These are phyloP conservation scores for Quercus ilex DNA, from an alignment of 306 rosid species.

Conservation along the genomic window DNA sequence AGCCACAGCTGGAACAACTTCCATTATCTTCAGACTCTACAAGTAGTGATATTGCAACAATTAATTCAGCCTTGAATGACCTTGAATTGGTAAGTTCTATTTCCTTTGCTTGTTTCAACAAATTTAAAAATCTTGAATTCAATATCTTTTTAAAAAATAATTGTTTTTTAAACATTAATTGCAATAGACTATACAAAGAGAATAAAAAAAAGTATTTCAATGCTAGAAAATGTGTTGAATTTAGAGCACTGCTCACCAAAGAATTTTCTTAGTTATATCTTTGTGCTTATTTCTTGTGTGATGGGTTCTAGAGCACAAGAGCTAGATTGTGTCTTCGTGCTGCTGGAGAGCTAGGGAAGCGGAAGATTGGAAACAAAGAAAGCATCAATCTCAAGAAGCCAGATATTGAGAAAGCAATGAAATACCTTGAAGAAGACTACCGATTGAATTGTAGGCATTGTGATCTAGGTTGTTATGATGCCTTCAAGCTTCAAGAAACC, in stretches of 20 bases:
- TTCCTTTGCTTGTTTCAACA: background rate
- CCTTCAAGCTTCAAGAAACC: too few relatives aligned
- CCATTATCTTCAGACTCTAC: constrained; percentile 34
- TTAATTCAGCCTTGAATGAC: constrained; percentile 41
- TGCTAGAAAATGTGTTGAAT: background rate
- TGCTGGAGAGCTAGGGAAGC: constrained; percentile 53
- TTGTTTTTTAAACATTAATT: too few relatives aligned
- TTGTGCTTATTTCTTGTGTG: background rate
- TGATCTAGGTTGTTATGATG: background rate
- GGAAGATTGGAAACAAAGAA: constrained; percentile 30
- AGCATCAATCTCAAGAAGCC: constrained; percentile 16
- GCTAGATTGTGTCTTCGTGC: constrained; percentile 69
- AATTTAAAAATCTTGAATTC: background rate
- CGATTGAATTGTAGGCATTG: constrained; percentile 18
- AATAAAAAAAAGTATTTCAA: background rate
- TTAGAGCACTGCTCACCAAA: background rate
- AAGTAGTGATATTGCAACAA: constrained; percentile 14
- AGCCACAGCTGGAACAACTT: constrained; percentile 33
- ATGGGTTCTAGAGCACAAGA: constrained; percentile 47
- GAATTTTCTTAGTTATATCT: background rate
- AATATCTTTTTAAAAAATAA: background rate
- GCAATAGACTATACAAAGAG: too few relatives aligned
- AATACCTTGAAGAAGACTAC: constrained; percentile 26
- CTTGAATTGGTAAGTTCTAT: constrained; percentile 61
- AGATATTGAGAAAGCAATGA: constrained; percentile 1